Evolutionary conservation across 768 basidiomycete genomes (phyloP), one percentile per base, ranked within the genome.

Genomic region (Fibroporia radiculosa): DNA sequence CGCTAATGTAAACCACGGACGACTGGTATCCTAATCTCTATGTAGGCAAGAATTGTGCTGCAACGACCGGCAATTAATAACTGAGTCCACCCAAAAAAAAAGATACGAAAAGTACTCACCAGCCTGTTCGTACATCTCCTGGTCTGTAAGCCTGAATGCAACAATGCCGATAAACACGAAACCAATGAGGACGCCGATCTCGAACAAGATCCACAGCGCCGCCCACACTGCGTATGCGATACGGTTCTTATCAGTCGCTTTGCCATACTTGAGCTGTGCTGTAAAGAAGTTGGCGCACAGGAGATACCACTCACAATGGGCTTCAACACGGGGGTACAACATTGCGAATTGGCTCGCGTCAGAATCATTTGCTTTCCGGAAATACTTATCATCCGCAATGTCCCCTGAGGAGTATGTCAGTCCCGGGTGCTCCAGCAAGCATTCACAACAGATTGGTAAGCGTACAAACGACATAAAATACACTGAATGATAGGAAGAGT

Each of bases 331-430:
- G 14, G 86, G 85, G 62, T 72, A 91, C 41, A 97, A 60, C 35
- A 91, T 66, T 14, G 77, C 66, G 59, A 91, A 95, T 56, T 97
- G 93, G 2, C 91, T 89, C 47, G 88, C 87, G 58, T 95, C 93
- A 1, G 90, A 92, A 56, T 92, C 88, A 57, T 95, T 95, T 22
- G 82, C 75, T 69, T 95, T 95, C 58, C 92, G 88, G 66, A 93
- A 96, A 66, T 93, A 90, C 45, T 87, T 76, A 59, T 97, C 93
- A 61, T 97, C 93, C 34, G 89, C 79, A 35, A 93, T 83, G 58
- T 97, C 93, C 93, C 88, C 88, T 91, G 56, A 14, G 34, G 7
- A 2, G 4, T 18, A 32, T 39, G 40, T 22, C 36, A 10, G 25
- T n/a, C 13, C 20, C 6, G 23, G 16, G 33, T 32, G 14, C 11